phyloP scores from a whole-genome alignment of 306 rosid species.

The Sechiopsis laciniata region DNA sequence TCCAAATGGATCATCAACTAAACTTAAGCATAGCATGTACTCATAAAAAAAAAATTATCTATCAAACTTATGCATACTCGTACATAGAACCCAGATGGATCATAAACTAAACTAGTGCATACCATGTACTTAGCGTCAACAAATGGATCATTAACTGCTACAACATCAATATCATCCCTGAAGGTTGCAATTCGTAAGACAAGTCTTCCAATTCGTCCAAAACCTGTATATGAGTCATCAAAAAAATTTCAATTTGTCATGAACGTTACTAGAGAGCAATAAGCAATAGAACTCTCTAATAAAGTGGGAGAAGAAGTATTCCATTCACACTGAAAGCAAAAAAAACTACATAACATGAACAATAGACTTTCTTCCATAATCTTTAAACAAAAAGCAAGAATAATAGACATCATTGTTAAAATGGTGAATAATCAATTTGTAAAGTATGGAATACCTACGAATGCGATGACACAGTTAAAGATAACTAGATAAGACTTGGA shows the following conservation, averaged over 20 bases:
- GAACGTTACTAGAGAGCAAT: neutral
- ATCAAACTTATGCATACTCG: slow-evolving; percentile 38
- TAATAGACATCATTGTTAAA: neutral
- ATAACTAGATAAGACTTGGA: neutral
- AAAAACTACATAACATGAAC: neutral
- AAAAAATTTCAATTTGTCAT: neutral
- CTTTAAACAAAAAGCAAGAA: neutral
- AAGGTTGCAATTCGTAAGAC: slow-evolving; percentile 72
- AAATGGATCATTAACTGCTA: slow-evolving; percentile 89
- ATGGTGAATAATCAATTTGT: neutral
- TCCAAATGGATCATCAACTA: slow-evolving; percentile 81
- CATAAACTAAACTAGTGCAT: slow-evolving; percentile 46
- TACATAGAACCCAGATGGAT: slow-evolving; percentile 75
- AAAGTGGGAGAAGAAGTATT: neutral
- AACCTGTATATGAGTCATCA: slow-evolving; percentile 43
- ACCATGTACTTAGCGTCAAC: slow-evolving; percentile 94
- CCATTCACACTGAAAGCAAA: neutral
- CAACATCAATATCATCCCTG: slow-evolving; percentile 87
- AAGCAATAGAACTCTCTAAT: neutral
- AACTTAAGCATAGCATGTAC: slow-evolving; percentile 53
- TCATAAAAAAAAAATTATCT: slow-evolving; percentile 15
- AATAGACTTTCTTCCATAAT: neutral
- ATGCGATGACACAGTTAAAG: neutral
- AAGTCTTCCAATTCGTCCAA: slow-evolving; percentile 97
- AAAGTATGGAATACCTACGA: neutral